These are phyloP conservation scores for Blepharisma stoltei DNA, from an alignment of 73 alveolate genomes.

Conservation along the genomic window DNA sequence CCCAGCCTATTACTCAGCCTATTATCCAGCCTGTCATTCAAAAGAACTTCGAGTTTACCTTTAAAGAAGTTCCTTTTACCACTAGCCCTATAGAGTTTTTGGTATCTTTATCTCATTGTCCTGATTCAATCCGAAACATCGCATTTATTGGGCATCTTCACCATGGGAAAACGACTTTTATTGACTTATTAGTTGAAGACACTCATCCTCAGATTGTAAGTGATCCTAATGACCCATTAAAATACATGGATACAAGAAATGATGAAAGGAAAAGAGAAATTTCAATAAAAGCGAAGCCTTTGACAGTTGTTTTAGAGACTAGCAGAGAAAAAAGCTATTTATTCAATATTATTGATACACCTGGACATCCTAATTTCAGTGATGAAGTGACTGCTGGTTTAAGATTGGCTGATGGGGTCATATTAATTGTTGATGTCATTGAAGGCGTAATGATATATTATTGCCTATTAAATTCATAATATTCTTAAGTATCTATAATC, in stretches of 20 bases:
- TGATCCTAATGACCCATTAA: background rate
- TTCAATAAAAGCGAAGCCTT: slow-evolving; percentile 92
- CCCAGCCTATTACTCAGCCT: slow-evolving; percentile 98
- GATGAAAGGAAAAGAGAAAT: slow-evolving; percentile 96
- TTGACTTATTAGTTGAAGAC: slow-evolving; percentile 92
- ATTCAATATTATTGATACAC: slow-evolving; percentile 97
- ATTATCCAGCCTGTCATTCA: slow-evolving; percentile 94
- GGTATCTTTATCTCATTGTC: slow-evolving; percentile 87
- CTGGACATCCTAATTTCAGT: slow-evolving; percentile 96
- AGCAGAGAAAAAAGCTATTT: slow-evolving; percentile 97
- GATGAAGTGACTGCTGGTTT: slow-evolving; percentile 92
- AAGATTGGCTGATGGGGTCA: slow-evolving; percentile 90
- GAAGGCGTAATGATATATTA: slow-evolving; percentile 25
- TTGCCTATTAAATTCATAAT: background rate
- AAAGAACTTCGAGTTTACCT: slow-evolving; percentile 85
- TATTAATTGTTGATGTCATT: slow-evolving; percentile 78
- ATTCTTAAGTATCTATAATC: background rate
- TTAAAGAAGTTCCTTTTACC: slow-evolving; percentile 85
- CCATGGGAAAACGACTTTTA: slow-evolving; percentile 97
- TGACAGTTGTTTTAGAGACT: slow-evolving; percentile 90
- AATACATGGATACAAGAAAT: slow-evolving; percentile 87
- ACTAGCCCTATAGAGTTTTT: slow-evolving; percentile 87
- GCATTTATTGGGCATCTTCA: slow-evolving; percentile 97
- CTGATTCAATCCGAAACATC: slow-evolving; percentile 92
- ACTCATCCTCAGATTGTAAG: slow-evolving; percentile 67